phyloP scores from a whole-genome alignment of 495 filamentous ascomycete genomes.

The Zalerion maritima region DNA sequence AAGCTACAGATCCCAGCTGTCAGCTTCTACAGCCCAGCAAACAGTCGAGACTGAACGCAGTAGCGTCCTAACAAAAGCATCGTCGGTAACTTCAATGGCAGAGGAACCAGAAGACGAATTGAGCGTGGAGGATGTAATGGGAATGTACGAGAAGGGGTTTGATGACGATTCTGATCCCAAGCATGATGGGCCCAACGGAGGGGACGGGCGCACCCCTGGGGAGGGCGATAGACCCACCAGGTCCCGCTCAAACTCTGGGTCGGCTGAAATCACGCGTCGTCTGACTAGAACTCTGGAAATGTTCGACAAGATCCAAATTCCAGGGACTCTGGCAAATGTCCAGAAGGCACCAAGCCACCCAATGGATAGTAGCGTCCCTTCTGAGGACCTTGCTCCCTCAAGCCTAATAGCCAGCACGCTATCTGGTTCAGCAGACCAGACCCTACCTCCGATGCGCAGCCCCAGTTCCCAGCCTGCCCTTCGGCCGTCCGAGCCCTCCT shows the following conservation, averaged over 20 bases:
- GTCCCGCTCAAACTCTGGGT: too few species aligned
- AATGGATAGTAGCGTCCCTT: too few species aligned
- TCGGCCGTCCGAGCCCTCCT: slow-evolving; percentile 8
- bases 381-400: too few species aligned
- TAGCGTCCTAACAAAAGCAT: slow-evolving; percentile 66
- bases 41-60: slow-evolving; percentile 62
- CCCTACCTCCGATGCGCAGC: slow-evolving; percentile 20
- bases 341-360: too few species aligned
- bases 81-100: slow-evolving; percentile 54
- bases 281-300: too few species aligned
- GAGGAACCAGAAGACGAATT: slow-evolving; percentile 53
- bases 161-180: slow-evolving; percentile 38
- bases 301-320: too few species aligned
- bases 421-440: too few species aligned
- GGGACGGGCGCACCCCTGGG: slow-evolving; percentile 13
- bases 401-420: too few species aligned
- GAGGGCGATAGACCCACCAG: slow-evolving; percentile 9
- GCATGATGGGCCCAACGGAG: slow-evolving; percentile 12
- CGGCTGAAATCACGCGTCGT: too few species aligned
- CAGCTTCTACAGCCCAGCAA: slow-evolving; percentile 54
- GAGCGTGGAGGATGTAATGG: slow-evolving; percentile 85
- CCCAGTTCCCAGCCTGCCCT: slow-evolving; percentile 15
- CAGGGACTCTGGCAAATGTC: too few species aligned
- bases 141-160: slow-evolving; percentile 82
- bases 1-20: slow-evolving; percentile 54